Base-by-base conservation (phyloP, 768 basidiomycete species). In the Boletellus ananas region DNA sequence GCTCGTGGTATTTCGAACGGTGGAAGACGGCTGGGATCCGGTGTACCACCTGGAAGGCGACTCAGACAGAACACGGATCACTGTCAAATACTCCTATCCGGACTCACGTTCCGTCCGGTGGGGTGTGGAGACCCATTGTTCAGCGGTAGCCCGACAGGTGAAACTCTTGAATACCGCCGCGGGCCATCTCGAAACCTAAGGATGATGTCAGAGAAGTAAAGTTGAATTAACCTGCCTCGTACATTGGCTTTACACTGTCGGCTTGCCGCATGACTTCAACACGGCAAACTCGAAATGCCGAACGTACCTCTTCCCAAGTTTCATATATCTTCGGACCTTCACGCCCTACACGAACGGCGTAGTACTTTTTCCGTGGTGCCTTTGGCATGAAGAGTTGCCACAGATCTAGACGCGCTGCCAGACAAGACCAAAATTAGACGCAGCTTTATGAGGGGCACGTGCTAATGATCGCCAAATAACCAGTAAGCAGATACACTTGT, bases 281-380 rank as follows among this genome's bases (percentile, higher is more conserved):
- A 25, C 12, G 17, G 18, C 18, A 33, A 36, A 50, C 18, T 3
- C 10, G 18, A 6, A 34, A 6, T 11, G 25, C 3, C 23, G 16
- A 45, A 62, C 73, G 50, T 55, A 80, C 85, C 70, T 84, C 79
- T 21, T 77, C 73, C 85, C 85, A 87, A 13, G 70, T 74, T 1
- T 63, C 58, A 43, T 83, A 86, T 14, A 87, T 76, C 34, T 69
- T 74, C 0, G 80, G 77, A 2, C 82, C 85, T 50, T 77, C 69
- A 23, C 80, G 69, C 2, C 85, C 85, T 34, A 73, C 65, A 34
- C 71, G 67, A 1, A 87, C 84, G 3, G 85, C 85, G 47, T 85
- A 87, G 54, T 68, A 84, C 54, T 82, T 84, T 16, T 62, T 68
- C 21, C 62, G 52, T 10, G 50, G 3, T 34, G 58, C 54, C 43